Conservation (phyloP, 768 basidiomycete species). For the Termitomyces sp. region DNA sequence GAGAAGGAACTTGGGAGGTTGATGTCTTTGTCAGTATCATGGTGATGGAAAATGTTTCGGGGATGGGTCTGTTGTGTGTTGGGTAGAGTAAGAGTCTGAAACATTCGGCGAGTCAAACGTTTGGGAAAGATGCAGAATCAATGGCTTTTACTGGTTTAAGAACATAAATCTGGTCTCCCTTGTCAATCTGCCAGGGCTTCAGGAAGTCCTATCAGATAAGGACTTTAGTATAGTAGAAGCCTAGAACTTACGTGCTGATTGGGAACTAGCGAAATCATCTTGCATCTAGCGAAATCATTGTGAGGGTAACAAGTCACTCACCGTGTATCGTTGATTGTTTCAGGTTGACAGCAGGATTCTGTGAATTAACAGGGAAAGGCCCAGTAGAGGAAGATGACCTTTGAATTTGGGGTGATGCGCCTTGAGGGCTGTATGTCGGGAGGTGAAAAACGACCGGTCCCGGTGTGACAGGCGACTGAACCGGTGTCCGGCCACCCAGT, state of each 20-base stretch:
- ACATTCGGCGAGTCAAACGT: neutral
- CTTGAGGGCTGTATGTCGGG: neutral
- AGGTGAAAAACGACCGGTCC: neutral
- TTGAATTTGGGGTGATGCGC: neutral
- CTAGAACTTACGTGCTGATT: neutral
- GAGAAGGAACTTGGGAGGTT: slow-evolving; percentile 3
- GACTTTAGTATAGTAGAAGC: no score
- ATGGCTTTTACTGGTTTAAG: neutral
- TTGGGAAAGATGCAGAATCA: neutral
- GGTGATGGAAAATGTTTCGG: neutral
- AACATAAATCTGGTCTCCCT: neutral
- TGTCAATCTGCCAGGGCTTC: neutral
- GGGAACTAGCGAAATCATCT: neutral
- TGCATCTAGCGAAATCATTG: neutral
- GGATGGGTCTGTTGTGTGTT: neutral
- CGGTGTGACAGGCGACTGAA: slow-evolving; percentile 1
- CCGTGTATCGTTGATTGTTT: neutral
- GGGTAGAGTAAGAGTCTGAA: neutral
- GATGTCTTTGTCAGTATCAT: neutral
- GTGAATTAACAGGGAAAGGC: neutral
- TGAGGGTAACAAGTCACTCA: neutral
- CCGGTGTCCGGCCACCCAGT: neutral
- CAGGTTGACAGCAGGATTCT: neutral
- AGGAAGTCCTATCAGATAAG: neutral
- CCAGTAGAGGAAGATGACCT: neutral